phyloP scores from a whole-genome alignment of 2,329 filamentous ascomycete genomes.

The Cyphellophora europaea region DNA sequence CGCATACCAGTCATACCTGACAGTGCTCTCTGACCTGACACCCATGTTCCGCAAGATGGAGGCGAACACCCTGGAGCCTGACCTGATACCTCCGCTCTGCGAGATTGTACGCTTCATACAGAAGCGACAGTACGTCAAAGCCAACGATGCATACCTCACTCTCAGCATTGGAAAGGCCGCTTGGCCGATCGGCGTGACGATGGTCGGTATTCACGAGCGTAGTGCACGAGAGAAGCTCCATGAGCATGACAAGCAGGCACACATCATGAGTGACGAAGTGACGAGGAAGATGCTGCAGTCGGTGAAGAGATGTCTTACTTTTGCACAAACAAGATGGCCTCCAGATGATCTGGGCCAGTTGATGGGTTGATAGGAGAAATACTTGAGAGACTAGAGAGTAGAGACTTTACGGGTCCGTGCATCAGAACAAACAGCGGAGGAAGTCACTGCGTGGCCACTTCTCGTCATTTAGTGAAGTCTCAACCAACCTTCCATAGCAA shows the following conservation, averaged over 20 bases:
- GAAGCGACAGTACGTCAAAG: constrained; percentile 84
- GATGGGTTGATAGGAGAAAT: constrained; percentile 61
- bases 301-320: constrained; percentile 93
- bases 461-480: too few relatives aligned
- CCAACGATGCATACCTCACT: constrained; percentile 87
- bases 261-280: constrained; percentile 94
- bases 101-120: constrained; percentile 91
- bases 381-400: not conserved
- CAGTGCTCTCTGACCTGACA: constrained; percentile 77
- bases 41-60: constrained; percentile 89
- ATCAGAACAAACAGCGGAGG: too few relatives aligned
- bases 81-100: constrained; percentile 70
- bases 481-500: too few relatives aligned
- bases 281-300: constrained; percentile 95
- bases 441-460: too few relatives aligned
- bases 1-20: constrained; percentile 75
- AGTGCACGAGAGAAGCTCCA: constrained; percentile 93
- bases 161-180: constrained; percentile 93
- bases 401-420: too few relatives aligned
- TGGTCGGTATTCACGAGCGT: constrained; percentile 98
- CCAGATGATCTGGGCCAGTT: constrained; percentile 85
- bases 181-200: constrained; percentile 98
- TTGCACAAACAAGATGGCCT: constrained; percentile 94
- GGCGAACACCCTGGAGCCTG: constrained; percentile 63
- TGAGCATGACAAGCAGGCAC: constrained; percentile 67